Conservation (phyloP, 2,329 filamentous ascomycete genomes). For the Chaetomiaceae sp. region DNA sequence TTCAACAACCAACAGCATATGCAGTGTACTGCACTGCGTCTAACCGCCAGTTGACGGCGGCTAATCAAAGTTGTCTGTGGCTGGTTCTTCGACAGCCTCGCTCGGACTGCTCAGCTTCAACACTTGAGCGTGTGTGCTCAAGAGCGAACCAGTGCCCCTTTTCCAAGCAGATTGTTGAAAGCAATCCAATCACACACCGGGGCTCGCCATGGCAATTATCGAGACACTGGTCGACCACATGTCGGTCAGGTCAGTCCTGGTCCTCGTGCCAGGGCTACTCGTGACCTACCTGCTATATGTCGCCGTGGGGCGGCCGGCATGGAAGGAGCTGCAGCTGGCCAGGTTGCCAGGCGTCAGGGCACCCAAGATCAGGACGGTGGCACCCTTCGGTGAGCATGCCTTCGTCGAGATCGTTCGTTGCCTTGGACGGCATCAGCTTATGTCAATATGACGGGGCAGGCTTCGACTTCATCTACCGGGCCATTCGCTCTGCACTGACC, state of each 20-base stretch:
- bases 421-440: not conserved
- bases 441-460: slow-evolving; percentile 37
- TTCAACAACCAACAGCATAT: too few species aligned
- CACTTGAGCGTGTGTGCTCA: too few species aligned
- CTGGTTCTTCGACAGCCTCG: too few species aligned
- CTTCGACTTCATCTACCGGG: slow-evolving; percentile 56
- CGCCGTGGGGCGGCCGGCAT: slow-evolving; percentile 31
- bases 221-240: slow-evolving; percentile 41
- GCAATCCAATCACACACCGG: not conserved
- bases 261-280: slow-evolving; percentile 31
- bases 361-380: slow-evolving; percentile 29
- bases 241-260: slow-evolving; percentile 36
- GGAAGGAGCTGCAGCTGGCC: slow-evolving; percentile 38
- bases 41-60: too few species aligned
- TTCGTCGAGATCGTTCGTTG: not conserved
- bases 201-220: slow-evolving; percentile 42
- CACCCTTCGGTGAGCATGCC: slow-evolving; percentile 41
- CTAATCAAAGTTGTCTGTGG: too few species aligned
- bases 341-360: slow-evolving; percentile 41
- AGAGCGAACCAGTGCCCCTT: too few species aligned
- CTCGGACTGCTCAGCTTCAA: too few species aligned
- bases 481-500: slow-evolving; percentile 44
- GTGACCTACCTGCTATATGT: slow-evolving; percentile 33
- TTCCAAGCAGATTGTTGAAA: not conserved
- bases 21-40: too few species aligned